Base-by-base conservation (phyloP, 1,284 basidiomycete genomes). In the Athelia psychrophila region DNA sequence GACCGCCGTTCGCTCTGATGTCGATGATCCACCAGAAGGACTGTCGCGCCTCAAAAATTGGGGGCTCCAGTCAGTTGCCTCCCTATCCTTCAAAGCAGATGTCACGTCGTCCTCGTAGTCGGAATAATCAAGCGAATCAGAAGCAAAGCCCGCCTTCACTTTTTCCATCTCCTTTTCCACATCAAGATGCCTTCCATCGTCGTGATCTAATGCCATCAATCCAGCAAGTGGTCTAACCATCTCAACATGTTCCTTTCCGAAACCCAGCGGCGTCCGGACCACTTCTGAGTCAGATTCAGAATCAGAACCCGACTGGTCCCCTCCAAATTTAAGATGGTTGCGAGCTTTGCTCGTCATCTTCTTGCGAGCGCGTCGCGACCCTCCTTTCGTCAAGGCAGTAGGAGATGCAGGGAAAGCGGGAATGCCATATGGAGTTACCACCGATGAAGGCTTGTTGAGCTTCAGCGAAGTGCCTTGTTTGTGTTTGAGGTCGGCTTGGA, bases 111-210 rank as follows among this genome's bases (percentile, higher is more conserved):
- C 70, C 53, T 73, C 72, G 33, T 62, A 65, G 52, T 74, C 73
- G 2, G 73, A 72, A 51, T 73, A 74, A 15, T 73, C 71, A 1
- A 65, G 66, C 13, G 63, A 51, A 22, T 64, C 61, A 27, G 48
- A 50, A 23, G 58, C 57, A 16, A 60, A 47, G 16, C 50, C 54
- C 38, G 49, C 55, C 52, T 55, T 61, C 40, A 56, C 52, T 12
- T 51, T 48, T 4, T 48, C 47, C 3, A 60, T 47, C 15, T 49
- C 36, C 42, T 46, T 23, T 50, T 53, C 38, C 16, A 42, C 38
- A 42, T 57, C 56, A 18, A 62, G 56, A 49, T 65, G 62, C 48
- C 61, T 57, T 19, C 62, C 60, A 58, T 35, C 33, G 38, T 9
- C 38, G 20, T 6, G n/a, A 9, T 22, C n/a, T 9, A 42, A 6